Base-by-base conservation (phyloP, 768 basidiomycete genomes). In the Amanita pallidorosea region DNA sequence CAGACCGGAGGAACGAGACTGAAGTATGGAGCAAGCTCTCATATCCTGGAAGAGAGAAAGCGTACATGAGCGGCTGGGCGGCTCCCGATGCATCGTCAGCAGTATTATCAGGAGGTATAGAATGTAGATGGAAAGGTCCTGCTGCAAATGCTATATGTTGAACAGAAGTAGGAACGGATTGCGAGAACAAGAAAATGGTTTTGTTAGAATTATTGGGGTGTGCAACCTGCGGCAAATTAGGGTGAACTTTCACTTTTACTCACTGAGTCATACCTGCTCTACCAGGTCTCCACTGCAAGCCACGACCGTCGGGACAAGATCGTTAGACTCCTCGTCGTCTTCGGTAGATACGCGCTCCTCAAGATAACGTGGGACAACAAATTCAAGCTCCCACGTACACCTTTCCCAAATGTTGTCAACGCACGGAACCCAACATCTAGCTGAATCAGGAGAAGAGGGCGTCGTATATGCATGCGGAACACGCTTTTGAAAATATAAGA, bases 401-500 rank as follows among this genome's bases (percentile, higher is more conserved):
- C 90, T 85, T 66, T 96, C 94, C 89, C 92, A 95, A 18, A 92
- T 67, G 58, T 81, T 88, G 65, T 99, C 96, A 17, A 97, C 67
- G 60, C 96, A 99, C 12, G 96, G 96, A n/a, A 97, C 84, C 96
- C 96, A 99, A 59, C 90, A 93, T 60, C 96, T 75, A n/a, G 95
- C 93, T 15, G 90, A 77, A 61, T 94, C 90, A 5, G 92, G 83
- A 7, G 84, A 85, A 0, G 88, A 86, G 1, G 92, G 84, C 4
- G 83, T 85, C 3, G 93, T 91, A 60, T 86, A 98, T 41, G 86
- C 85, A 67, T 98, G 96, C 44, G 95, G 95, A 54, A 93, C 81
- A 56, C 89, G 86, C 90, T 95, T 52, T 12, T 50, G 52, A 25
- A 22, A 20, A 51, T 63, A n/a, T 58, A 17, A 51, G 56, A 49